Conservation (phyloP, 345 rosid genomes). For the Boechera stricta region DNA sequence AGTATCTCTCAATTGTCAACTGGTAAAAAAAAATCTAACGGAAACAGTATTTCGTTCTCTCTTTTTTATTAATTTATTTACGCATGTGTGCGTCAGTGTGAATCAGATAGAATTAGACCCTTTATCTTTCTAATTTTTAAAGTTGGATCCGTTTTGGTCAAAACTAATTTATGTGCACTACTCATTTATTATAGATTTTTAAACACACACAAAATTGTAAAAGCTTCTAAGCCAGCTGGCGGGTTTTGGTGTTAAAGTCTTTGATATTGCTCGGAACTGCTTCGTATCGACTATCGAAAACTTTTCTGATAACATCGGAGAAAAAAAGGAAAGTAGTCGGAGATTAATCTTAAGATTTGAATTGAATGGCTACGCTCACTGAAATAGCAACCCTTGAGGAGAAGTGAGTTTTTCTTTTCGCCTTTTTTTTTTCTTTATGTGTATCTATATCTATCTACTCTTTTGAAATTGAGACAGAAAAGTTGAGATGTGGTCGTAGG, state of each 20-base stretch:
- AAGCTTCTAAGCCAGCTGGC: conserved; percentile 33
- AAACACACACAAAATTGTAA: not conserved
- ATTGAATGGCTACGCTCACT: conserved; percentile 39
- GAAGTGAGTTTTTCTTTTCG: conserved; percentile 25
- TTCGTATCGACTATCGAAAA: not conserved
- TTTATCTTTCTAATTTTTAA: not conserved
- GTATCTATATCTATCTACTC: not conserved
- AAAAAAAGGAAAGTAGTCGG: not conserved
- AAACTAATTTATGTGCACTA: conserved; percentile 24
- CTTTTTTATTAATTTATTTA: not conserved
- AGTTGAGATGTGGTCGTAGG: conserved; percentile 21
- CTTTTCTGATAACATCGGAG: conserved; percentile 28
- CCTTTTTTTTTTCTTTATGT: not conserved
- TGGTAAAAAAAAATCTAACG: too few relatives aligned
- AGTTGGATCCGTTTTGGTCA: not conserved
- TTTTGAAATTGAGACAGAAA: conserved; percentile 11
- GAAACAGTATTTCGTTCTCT: not conserved
- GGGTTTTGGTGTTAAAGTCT: conserved; percentile 35
- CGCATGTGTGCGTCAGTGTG: not conserved
- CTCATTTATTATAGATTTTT: not conserved
- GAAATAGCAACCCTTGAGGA: conserved; percentile 34
- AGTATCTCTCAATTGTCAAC: too few relatives aligned
- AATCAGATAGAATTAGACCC: conserved; percentile 7
- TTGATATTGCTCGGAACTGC: not conserved
- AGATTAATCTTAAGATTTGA: conserved; percentile 19